These are phyloP conservation scores for Fusarium keratoplasticum DNA, from an alignment of 2,329 filamentous ascomycete species.

Conservation along the genomic window DNA sequence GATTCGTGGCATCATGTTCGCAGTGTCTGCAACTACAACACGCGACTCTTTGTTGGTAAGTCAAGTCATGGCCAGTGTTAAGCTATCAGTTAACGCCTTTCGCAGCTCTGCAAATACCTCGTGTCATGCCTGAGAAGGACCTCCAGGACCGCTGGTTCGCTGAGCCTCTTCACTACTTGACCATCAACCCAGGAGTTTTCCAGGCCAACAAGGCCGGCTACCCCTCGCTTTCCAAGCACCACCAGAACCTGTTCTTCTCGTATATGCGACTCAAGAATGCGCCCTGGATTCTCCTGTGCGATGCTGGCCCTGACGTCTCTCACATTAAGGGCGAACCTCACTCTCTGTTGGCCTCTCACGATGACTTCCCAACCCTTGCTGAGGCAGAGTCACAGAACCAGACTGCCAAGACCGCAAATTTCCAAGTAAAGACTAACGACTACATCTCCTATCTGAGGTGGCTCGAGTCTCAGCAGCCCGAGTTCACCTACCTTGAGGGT, in stretches of 20 bases:
- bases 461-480: conserved; percentile 83
- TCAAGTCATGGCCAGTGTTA: not conserved
- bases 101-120: conserved; percentile 68
- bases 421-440: conserved; percentile 45
- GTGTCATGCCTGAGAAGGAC: conserved; percentile 67
- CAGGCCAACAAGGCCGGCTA: conserved; percentile 70
- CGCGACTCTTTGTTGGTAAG: conserved; percentile 86
- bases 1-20: conserved; percentile 94
- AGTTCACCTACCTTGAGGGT: conserved; percentile 64
- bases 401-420: conserved; percentile 22
- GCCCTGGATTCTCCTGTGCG: conserved; percentile 73
- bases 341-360: conserved; percentile 51
- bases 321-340: conserved; percentile 43
- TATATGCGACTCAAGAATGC: conserved; percentile 74
- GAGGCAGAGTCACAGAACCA: conserved; percentile 65
- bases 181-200: conserved; percentile 65
- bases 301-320: conserved; percentile 64
- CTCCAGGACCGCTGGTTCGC: conserved; percentile 77
- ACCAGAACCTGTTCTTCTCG: conserved; percentile 70
- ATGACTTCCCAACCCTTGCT: conserved; percentile 76
- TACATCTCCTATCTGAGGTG: conserved; percentile 86
- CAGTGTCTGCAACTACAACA: conserved; percentile 85
- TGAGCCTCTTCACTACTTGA: conserved; percentile 73
- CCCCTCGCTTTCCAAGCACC: conserved; percentile 70
- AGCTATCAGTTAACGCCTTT: not conserved